These are phyloP conservation scores for Curvularia sp. DNA, from an alignment of 2,329 filamentous ascomycete genomes.

Conservation along the genomic window DNA sequence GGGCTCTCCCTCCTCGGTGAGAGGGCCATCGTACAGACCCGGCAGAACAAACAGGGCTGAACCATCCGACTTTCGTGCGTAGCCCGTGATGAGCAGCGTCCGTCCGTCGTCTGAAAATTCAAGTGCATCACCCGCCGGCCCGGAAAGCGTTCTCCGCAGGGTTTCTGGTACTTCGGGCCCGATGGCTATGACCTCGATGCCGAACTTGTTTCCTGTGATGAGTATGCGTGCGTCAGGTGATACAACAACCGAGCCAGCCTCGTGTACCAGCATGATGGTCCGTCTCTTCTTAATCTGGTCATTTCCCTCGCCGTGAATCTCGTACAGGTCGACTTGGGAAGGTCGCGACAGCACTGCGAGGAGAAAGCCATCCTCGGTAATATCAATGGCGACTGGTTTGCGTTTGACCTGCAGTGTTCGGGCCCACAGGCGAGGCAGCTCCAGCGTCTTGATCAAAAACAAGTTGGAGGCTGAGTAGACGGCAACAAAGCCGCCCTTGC, in stretches of 20 bases:
- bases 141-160: conserved; percentile 45
- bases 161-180: conserved; percentile 62
- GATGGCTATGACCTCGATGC: conserved; percentile 86
- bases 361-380: conserved; percentile 77
- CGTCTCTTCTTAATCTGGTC: conserved; percentile 70
- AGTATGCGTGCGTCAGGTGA: conserved; percentile 83
- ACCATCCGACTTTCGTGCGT: conserved; percentile 45
- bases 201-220: conserved; percentile 83
- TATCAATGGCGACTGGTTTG: conserved; percentile 67
- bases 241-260: conserved; percentile 77
- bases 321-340: conserved; percentile 87
- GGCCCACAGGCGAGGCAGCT: conserved; percentile 47
- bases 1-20: conserved; percentile 51
- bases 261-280: conserved; percentile 78
- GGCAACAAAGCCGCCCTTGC: conserved; percentile 47
- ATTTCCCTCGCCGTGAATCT: conserved; percentile 58
- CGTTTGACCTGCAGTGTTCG: conserved; percentile 48
- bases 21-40: conserved; percentile 49
- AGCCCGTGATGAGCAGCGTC: conserved; percentile 49
- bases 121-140: conserved; percentile 46
- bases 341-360: conserved; percentile 82
- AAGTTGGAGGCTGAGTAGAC: conserved; percentile 49
- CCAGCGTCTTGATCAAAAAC: conserved; percentile 48
- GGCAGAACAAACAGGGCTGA: conserved; percentile 50
- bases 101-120: conserved; percentile 51